Percentiles rank a stretch among this genome's conserved stretches.
Evolutionary conservation across 1,284 basidiomycete genomes (phyloP).

Genomic region (Hemileia vastatrix): DNA sequence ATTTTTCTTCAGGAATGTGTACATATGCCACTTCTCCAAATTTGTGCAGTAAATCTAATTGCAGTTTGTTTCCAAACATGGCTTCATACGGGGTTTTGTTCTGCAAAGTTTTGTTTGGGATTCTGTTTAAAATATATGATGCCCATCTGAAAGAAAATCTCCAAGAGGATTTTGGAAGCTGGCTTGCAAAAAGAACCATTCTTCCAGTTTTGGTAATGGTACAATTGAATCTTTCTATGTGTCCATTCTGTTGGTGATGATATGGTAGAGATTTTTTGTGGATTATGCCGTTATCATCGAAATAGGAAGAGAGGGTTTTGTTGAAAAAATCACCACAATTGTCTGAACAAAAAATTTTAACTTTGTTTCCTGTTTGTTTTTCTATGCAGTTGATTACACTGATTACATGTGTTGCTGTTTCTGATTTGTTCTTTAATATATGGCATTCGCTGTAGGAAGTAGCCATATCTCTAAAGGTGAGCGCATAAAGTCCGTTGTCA

Average conservation of each 20-base stretch:
- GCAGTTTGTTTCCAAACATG: neutral
- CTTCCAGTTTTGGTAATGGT: neutral
- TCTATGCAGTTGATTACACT: neutral
- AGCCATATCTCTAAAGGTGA: neutral
- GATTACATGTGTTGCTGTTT: neutral
- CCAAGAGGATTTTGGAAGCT: neutral
- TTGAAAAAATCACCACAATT: conserved; percentile 4
- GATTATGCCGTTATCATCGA: neutral
- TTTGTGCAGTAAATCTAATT: neutral
- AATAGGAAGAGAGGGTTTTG: neutral
- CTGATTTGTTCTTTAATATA: neutral
- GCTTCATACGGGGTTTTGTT: conserved; percentile 1
- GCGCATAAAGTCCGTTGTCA: neutral
- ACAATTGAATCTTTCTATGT: neutral
- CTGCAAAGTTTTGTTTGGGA: conserved; percentile 1
- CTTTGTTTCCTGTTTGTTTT: neutral
- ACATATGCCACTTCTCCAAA: neutral
- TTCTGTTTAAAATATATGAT: neutral
- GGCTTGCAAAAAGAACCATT: neutral
- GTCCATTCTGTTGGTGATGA: conserved; percentile 13
- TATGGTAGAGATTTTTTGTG: neutral
- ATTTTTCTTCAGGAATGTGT: too few species aligned
- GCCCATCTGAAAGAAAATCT: neutral
- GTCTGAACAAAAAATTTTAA: conserved; percentile 1
- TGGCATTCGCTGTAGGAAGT: conserved; percentile 4